These are phyloP conservation scores for Beta vulgaris DNA, from an alignment of 148 eudicot genomes.

Conservation along the genomic window DNA sequence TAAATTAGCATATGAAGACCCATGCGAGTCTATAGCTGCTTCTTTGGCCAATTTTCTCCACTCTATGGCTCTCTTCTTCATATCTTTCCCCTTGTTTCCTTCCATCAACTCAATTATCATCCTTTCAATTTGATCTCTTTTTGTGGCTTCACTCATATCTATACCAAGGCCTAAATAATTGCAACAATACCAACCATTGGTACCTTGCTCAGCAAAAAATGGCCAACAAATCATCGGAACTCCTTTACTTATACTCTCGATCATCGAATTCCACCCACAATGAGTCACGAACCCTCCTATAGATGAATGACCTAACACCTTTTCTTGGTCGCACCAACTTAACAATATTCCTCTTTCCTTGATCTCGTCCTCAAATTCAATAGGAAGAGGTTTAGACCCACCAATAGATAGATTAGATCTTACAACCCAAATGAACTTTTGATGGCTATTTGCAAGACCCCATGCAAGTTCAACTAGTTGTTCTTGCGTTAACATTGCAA, in stretches of 20 bases:
- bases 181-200: conserved; percentile 33
- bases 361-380: conserved; percentile 6
- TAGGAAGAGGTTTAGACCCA: too few species aligned
- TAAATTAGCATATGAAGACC: conserved; percentile 29
- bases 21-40: conserved; percentile 8
- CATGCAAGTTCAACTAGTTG: conserved; percentile 16
- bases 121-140: conserved; percentile 18
- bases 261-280: conserved; percentile 33
- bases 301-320: conserved; percentile 28
- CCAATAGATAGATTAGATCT: conserved; percentile 7
- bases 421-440: conserved; percentile 22
- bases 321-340: conserved; percentile 35
- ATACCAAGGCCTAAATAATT: conserved; percentile 28
- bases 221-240: conserved; percentile 40
- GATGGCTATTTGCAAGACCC: conserved; percentile 19
- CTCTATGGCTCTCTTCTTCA: conserved; percentile 18
- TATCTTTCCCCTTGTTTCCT: conserved; percentile 23
- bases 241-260: conserved; percentile 24
- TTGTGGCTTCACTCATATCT: conserved; percentile 28
- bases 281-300: conserved; percentile 35
- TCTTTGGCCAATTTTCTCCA: conserved; percentile 21
- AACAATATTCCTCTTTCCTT: conserved; percentile 5
- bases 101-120: conserved; percentile 33
- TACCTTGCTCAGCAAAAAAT: conserved; percentile 26
- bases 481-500: background rate